Conservation (phyloP, 2,329 filamentous ascomycete genomes). For the Fusarium sp. region DNA sequence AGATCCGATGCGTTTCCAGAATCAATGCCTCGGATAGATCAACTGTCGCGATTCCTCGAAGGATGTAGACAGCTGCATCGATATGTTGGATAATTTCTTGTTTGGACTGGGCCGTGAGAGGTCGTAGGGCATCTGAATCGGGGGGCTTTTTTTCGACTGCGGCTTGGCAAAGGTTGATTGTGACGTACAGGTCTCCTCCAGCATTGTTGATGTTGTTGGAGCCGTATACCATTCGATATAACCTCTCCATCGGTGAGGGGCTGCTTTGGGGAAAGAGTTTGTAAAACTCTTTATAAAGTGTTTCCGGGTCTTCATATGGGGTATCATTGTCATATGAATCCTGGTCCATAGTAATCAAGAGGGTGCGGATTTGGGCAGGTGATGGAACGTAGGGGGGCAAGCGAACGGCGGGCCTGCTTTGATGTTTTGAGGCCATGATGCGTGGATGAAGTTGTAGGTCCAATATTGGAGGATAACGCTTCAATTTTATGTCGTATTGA, state of each 20-base stretch:
- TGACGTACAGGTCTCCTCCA: background rate
- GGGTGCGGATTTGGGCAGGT: background rate
- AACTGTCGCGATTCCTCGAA: conserved; percentile 8
- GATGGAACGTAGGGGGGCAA: background rate
- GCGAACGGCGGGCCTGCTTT: too few relatives aligned
- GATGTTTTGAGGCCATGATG: background rate
- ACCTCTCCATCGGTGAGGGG: background rate
- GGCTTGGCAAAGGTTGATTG: background rate
- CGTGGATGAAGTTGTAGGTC: background rate
- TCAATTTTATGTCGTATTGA: too few relatives aligned
- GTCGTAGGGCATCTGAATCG: background rate
- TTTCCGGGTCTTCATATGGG: background rate
- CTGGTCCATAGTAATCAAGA: background rate
- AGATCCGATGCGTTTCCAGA: conserved; percentile 40
- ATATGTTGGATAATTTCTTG: conserved; percentile 27
- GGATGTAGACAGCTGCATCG: conserved; percentile 23
- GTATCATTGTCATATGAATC: background rate
- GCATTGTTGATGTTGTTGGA: conserved; percentile 21
- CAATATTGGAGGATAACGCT: too few relatives aligned
- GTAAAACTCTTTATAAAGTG: background rate
- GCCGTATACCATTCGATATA: conserved; percentile 1
- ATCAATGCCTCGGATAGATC: conserved; percentile 38
- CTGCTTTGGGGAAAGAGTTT: background rate
- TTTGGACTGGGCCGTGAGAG: background rate
- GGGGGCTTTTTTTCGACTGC: background rate